Evolutionary conservation across 371 early-diverging fungal genomes (phyloP).

Genomic region (Mucor sp.): DNA sequence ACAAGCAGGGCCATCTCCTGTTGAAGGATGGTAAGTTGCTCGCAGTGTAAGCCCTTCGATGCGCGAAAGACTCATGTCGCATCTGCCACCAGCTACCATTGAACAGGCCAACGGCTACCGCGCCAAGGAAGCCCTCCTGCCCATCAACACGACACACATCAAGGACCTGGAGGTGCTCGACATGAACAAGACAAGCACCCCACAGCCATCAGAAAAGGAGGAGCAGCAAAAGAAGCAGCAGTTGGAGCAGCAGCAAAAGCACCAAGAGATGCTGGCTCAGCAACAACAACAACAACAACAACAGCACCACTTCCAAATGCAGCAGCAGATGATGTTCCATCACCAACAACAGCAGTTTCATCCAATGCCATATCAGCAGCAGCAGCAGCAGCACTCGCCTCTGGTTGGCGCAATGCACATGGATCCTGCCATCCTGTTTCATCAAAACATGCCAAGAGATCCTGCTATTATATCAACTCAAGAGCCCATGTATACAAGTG

Average conservation of each 20-base stretch:
- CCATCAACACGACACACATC: not conserved
- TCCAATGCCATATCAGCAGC: not conserved
- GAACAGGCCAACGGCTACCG: not conserved
- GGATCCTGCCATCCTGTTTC: conserved; percentile 14
- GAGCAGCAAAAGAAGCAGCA: not conserved
- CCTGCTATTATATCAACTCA: conserved; percentile 12
- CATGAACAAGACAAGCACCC: conserved; percentile 4
- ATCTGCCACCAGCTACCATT: conserved; percentile 2
- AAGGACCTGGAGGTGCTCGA: conserved; percentile 16
- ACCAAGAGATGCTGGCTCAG: not conserved
- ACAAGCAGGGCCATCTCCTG: conserved; percentile 8
- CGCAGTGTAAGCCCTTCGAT: too few species aligned
- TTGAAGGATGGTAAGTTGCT: conserved; percentile 22
- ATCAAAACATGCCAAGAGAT: conserved; percentile 7
- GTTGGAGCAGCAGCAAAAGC: not conserved
- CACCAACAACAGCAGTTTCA: not conserved
- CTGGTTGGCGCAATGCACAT: not conserved
- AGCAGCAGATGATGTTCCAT: not conserved
- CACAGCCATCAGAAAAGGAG: not conserved
- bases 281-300: not conserved
- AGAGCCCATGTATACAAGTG: not conserved
- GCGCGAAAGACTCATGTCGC: too few species aligned
- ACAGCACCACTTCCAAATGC: not conserved
- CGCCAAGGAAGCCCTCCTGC: not conserved
- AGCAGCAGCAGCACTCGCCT: not conserved